phyloP scores from a whole-genome alignment of 768 basidiomycete genomes.

The Psilocybe sp. region DNA sequence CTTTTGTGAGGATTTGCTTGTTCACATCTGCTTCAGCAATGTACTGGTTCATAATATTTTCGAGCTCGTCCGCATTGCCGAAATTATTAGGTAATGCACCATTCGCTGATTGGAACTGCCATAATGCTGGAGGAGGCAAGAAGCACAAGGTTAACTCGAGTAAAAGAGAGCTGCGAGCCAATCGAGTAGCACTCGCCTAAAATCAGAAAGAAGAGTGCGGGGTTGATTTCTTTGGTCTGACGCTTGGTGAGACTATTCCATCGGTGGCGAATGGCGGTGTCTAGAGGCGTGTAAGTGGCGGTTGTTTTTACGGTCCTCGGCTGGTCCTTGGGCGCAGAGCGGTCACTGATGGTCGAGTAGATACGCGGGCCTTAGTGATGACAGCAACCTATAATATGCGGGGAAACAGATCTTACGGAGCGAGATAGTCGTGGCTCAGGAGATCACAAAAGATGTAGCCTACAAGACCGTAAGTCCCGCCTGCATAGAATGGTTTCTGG shows the following conservation, averaged over 20 bases:
- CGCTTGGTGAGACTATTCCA: constrained; percentile 72
- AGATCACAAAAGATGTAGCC: constrained; percentile 97
- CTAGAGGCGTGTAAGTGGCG: constrained; percentile 63
- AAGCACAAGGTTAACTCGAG: background rate
- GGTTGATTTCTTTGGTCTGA: constrained; percentile 84
- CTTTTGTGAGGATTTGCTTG: constrained; percentile 54
- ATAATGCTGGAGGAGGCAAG: constrained; percentile 68
- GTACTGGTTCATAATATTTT: constrained; percentile 60
- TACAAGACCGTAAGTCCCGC: constrained; percentile 83
- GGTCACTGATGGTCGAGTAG: constrained; percentile 43
- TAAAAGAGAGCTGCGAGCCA: constrained; percentile 1
- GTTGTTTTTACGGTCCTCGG: constrained; percentile 59
- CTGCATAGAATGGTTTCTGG: constrained; percentile 84
- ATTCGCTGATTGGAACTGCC: constrained; percentile 72
- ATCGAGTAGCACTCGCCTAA: constrained; percentile 47
- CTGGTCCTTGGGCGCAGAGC: constrained; percentile 54
- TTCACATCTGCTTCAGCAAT: constrained; percentile 66
- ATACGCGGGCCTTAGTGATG: constrained; percentile 5
- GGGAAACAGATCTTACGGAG: constrained; percentile 56
- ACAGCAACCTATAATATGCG: background rate
- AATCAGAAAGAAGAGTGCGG: constrained; percentile 65
- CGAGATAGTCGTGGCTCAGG: constrained; percentile 80
- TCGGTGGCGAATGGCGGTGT: constrained; percentile 58
- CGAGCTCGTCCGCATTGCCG: constrained; percentile 52
- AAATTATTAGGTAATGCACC: constrained; percentile 54